Evolutionary conservation across 495 filamentous ascomycete species (phyloP), one percentile per base, ranked within the genome.

Genomic region (Penicillium lagena): DNA sequence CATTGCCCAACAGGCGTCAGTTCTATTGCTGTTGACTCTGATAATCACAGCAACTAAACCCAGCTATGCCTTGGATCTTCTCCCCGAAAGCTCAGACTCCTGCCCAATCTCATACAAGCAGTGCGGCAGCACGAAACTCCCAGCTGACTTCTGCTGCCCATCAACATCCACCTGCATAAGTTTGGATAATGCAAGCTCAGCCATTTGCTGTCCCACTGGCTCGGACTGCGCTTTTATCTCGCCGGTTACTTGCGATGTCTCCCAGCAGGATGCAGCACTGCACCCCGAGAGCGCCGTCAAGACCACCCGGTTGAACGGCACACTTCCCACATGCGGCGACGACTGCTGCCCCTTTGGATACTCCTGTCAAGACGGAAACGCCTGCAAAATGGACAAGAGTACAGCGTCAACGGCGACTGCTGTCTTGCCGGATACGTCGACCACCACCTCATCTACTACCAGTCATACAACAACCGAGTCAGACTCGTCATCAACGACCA

Each of bases 341-440:
- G 65, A 59, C 8, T 94, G 88, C 64, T 87, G 83, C 62, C 90
- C 90, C 0, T 81, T 85, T 53, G 90, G 89, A 13, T 95, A 86
- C 57, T 73, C 63, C 12, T 96, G 90, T 67, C 58, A 67, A 17
- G 63, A 65, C 17, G 56, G 67, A 40, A 63, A 48, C 27, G 65
- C 74, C 29, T 73, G 67, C 42, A 50, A 54, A 12, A 49, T 70
- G 35, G 42, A 72, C 47, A 73, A 74, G 15, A 39, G 63, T 13
- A 56, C 71, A 3, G 49, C 60, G 17, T 53, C 59, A 32, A 54
- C 56, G 11, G 42, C 59, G n/a, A 37, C 58, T 8, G 49, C 58
- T n/a, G 38, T 58, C 42, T 44, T 55, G 12, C 48, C 71, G 9
- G 33, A 22, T 13, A 45, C 47, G 10, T 58, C 72, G 29, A 56